These are phyloP conservation scores for Ettlia oleoabundans DNA, from an alignment of 139 green algal species.

Conservation along the genomic window DNA sequence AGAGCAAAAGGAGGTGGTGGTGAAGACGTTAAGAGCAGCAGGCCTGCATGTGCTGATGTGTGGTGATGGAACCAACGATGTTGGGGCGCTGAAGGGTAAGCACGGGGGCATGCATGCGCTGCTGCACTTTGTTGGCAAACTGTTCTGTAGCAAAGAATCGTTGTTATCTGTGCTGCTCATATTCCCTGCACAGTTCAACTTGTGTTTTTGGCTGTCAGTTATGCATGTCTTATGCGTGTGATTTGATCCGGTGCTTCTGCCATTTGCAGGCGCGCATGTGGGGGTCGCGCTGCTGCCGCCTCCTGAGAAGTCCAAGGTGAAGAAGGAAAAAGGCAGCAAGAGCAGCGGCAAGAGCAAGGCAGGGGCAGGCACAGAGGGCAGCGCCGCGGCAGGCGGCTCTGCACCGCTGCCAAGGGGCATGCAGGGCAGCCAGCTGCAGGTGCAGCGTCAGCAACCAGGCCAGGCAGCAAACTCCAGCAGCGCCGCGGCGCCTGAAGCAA, in stretches of 20 bases:
- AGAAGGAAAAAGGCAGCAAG: slow-evolving; percentile 5
- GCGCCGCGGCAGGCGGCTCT: neutral
- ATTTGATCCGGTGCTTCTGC: slow-evolving; percentile 17
- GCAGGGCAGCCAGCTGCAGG: neutral
- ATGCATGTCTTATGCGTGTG: too few relatives aligned
- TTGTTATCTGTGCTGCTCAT: too few relatives aligned
- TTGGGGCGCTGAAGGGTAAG: slow-evolving; percentile 91
- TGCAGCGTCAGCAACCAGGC: neutral
- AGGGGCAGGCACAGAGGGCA: neutral
- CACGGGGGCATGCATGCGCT: neutral
- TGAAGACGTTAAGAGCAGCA: slow-evolving; percentile 76
- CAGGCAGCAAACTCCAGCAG: neutral
- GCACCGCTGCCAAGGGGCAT: neutral
- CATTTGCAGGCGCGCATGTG: slow-evolving; percentile 72
- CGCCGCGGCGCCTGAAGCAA: neutral
- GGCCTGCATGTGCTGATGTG: slow-evolving; percentile 94
- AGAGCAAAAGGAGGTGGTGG: slow-evolving; percentile 97
- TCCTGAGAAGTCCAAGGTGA: slow-evolving; percentile 38
- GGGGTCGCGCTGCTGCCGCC: slow-evolving; percentile 85
- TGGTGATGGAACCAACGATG: slow-evolving; percentile 98
- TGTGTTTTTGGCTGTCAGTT: too few relatives aligned
- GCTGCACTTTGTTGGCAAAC: too few relatives aligned
- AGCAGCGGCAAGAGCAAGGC: slow-evolving; percentile 5
- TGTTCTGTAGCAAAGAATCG: too few relatives aligned
- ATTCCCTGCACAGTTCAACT: too few relatives aligned